Base-by-base conservation (phyloP, 495 filamentous ascomycete genomes). In the Clavariopsis aquatica region DNA sequence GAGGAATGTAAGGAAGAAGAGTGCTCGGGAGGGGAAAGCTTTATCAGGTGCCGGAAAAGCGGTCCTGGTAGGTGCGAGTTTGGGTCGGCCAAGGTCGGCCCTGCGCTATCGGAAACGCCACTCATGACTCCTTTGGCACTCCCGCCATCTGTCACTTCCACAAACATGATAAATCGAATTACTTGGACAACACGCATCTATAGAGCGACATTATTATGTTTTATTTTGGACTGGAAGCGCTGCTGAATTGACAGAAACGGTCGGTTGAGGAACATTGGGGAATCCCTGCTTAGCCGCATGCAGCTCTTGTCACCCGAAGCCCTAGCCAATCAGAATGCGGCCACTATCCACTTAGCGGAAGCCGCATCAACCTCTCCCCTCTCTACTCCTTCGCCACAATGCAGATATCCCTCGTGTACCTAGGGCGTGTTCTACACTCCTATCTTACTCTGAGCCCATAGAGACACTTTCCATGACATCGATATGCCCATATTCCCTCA, bases 101-200 rank as follows among this genome's bases (percentile, higher is more conserved):
- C 26, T 56, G 20, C 52, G 52, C 20, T 38, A 56, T 38, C 52
- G 26, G 51, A 26, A 28, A 24, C 23, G 52, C 52, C 52, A 56
- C 52, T 23, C 24, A n/a, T 3, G 24, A 3, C 20, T 49, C 47
- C 9, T 24, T 49, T 2, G 47, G 2, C 20, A 6, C 19, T n/a
- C 20, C 20, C 47, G 19, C 47, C 23, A 4, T 5, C 47, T 22
- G 47, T 4, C 15, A 24, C 20, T n/a, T 7, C 47, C 2, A 2
- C 9, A 7, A 24, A 27, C 47, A 49, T n/a, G 20, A 49, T 8
- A 49, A 24, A 9, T 3, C 17, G 20, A 22, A 23, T 3, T 7
- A 27, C 12, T 49, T 3, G 7, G 10, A 49, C 24, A 43, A 23
- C 7, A 8, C 15, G 43, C 43, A 7, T 17, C 4, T 24, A 24